A percentile compares a stretch with the other conserved stretches of the same genome.
Evolutionary conservation across 805 yeast genomes (phyloP).

Genomic region (Wickerhamiella vanderwaltii): DNA sequence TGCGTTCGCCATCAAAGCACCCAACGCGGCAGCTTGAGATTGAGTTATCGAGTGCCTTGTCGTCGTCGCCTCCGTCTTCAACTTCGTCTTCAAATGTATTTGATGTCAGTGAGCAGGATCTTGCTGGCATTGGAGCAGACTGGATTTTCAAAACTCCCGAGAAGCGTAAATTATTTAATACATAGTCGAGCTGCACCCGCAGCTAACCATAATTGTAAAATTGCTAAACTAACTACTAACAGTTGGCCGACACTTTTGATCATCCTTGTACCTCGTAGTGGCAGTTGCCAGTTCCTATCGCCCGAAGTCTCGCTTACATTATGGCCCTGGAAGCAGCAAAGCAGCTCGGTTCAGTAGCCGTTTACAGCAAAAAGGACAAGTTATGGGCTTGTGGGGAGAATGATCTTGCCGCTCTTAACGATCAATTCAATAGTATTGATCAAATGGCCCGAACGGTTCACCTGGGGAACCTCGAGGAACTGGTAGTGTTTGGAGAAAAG

Average conservation of each 20-base stretch:
- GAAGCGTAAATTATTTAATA: neutral
- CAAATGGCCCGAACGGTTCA: neutral
- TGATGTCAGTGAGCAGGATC: conserved; percentile 8
- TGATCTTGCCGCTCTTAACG: neutral
- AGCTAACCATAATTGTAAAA: no score
- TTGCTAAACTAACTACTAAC: neutral
- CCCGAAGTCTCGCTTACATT: neutral
- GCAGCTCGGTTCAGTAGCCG: neutral
- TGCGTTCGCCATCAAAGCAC: conserved; percentile 12
- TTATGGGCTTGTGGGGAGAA: neutral
- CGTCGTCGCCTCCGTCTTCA: conserved; percentile 9
- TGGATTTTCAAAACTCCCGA: conserved; percentile 8
- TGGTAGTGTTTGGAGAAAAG: conserved; percentile 5
- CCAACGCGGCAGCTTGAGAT: conserved; percentile 5
- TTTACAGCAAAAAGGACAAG: neutral
- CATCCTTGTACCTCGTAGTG: neutral
- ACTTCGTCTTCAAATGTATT: conserved; percentile 1
- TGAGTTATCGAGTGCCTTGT: conserved; percentile 1
- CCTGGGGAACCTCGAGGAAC: conserved; percentile 3
- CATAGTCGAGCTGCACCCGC: neutral
- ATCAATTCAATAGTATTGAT: neutral
- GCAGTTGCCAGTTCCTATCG: neutral
- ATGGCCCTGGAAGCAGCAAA: neutral
- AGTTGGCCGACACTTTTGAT: neutral
- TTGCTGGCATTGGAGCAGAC: conserved; percentile 1